Evolutionary conservation across 2,329 filamentous ascomycete species (phyloP).

Genomic region (Fusarium tanahbumbuense): DNA sequence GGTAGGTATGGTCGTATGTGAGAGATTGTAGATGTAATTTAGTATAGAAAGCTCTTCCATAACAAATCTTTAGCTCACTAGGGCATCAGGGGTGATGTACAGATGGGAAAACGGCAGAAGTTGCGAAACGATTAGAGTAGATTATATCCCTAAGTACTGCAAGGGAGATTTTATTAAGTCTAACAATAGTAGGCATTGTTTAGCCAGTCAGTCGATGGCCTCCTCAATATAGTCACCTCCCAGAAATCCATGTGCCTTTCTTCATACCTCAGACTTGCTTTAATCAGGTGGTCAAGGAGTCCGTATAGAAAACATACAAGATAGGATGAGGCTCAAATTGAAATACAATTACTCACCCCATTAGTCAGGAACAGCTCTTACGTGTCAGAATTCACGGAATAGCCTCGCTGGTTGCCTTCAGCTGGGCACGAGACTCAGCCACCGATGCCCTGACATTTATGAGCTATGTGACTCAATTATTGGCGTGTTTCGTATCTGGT

Average conservation of each 20-base stretch:
- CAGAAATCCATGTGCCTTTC: not conserved
- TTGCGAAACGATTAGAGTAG: not conserved
- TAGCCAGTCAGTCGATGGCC: not conserved
- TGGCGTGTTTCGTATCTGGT: not conserved
- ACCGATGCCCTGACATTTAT: slow-evolving; percentile 18
- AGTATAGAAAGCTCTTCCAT: not conserved
- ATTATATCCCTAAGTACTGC: not conserved
- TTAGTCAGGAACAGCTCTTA: not conserved
- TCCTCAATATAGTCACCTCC: not conserved
- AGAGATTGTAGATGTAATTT: not conserved
- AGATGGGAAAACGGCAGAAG: not conserved
- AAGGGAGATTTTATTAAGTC: not conserved
- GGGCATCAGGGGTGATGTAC: not conserved
- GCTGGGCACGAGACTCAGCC: slow-evolving; percentile 39
- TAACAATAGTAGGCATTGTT: not conserved
- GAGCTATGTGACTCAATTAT: not conserved
- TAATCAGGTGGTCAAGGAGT: too few species aligned
- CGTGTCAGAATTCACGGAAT: not conserved
- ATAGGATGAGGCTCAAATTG: not conserved
- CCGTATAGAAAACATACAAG: not conserved
- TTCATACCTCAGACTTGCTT: not conserved
- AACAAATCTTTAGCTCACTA: not conserved
- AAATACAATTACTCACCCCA: not conserved
- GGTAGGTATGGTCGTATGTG: slow-evolving; percentile 6
- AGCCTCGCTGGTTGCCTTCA: slow-evolving; percentile 10